Conservation (phyloP, 2,329 filamentous ascomycete genomes). For the Thermomyces lanuginosus region DNA sequence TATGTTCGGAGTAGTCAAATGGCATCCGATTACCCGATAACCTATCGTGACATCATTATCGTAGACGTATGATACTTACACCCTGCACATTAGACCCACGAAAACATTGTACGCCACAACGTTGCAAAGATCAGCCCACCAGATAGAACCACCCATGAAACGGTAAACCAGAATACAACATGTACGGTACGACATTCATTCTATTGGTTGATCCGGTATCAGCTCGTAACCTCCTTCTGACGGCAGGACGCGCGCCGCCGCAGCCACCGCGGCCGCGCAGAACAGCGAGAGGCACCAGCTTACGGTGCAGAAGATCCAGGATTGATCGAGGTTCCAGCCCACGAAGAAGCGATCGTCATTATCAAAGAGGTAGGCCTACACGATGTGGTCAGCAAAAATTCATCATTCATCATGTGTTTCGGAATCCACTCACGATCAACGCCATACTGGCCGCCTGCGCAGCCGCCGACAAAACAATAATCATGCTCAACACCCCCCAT, state of each 20-base stretch:
- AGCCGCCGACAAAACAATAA: slow-evolving; percentile 50
- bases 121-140: too few relatives aligned
- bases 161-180: background rate
- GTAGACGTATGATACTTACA: too few relatives aligned
- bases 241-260: slow-evolving; percentile 54
- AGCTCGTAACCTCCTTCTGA: slow-evolving; percentile 77
- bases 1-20: too few relatives aligned
- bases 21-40: too few relatives aligned
- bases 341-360: slow-evolving; percentile 68
- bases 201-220: slow-evolving; percentile 34
- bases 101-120: too few relatives aligned
- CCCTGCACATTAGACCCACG: too few relatives aligned
- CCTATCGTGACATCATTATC: too few relatives aligned
- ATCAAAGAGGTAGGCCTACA: slow-evolving; percentile 65
- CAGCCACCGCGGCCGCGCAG: slow-evolving; percentile 41
- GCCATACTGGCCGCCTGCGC: slow-evolving; percentile 63
- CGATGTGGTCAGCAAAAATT: slow-evolving; percentile 3
- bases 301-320: slow-evolving; percentile 56
- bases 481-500: slow-evolving; percentile 56
- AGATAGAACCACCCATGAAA: too few relatives aligned
- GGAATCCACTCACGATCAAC: slow-evolving; percentile 57
- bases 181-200: background rate
- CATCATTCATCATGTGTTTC: background rate
- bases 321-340: slow-evolving; percentile 65
- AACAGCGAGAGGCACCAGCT: slow-evolving; percentile 42